phyloP scores from a whole-genome alignment of 2,329 filamentous ascomycete species.

The Colletotrichum musicola region DNA sequence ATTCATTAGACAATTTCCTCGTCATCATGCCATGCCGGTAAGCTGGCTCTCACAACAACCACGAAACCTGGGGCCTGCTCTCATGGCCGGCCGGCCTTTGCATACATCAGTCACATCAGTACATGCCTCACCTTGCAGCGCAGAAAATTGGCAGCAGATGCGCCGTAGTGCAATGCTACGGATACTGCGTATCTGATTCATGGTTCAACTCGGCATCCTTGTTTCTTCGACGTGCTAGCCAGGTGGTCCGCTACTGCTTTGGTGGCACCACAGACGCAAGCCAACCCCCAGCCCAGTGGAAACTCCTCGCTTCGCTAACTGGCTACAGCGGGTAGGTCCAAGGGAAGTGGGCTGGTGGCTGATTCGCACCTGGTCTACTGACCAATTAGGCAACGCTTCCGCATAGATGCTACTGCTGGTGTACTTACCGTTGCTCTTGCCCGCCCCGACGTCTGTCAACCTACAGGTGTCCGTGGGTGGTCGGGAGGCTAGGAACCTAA shows the following conservation, averaged over 20 bases:
- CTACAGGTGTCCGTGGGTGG: too few relatives aligned
- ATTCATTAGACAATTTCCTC: conserved; percentile 19
- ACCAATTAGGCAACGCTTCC: too few relatives aligned
- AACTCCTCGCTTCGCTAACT: conserved; percentile 6
- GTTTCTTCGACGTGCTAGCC: neutral
- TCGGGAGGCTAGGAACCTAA: too few relatives aligned
- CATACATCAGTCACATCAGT: too few relatives aligned
- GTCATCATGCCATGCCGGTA: conserved; percentile 5
- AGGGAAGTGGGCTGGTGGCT: too few relatives aligned
- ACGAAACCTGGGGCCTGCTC: conserved; percentile 2
- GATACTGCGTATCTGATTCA: neutral
- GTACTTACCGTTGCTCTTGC: too few relatives aligned
- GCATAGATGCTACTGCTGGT: too few relatives aligned
- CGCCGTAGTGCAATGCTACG: too few relatives aligned
- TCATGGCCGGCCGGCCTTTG: neutral
- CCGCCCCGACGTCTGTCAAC: too few relatives aligned
- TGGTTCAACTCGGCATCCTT: conserved; percentile 1
- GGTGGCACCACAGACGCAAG: conserved; percentile 32
- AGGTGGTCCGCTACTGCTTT: conserved; percentile 4
- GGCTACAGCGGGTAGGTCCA: too few relatives aligned
- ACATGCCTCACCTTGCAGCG: neutral
- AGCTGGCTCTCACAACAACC: neutral
- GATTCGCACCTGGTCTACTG: too few relatives aligned
- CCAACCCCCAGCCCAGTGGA: neutral
- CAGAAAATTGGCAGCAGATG: neutral